Base-by-base conservation (phyloP, 1,284 basidiomycete species). In the Cryptococcus depauperatus region DNA sequence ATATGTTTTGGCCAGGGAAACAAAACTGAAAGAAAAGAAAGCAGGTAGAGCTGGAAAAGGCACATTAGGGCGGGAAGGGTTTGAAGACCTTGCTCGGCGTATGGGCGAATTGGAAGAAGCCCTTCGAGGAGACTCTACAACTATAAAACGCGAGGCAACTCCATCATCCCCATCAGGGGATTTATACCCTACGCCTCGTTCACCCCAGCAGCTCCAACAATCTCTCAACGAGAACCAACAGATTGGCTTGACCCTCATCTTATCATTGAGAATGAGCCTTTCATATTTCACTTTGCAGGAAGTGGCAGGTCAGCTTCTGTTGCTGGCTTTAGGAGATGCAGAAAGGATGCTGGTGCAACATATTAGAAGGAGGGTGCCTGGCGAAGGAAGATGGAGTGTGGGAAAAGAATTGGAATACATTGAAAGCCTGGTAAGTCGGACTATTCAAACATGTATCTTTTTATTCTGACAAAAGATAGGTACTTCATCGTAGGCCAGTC, bases 341-440 rank as follows among this genome's bases (percentile, higher is more conserved):
- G 69, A 70, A 46, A 51, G 64, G n/a, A 63, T 59, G 1, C 35
- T 71, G 21, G 59, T 69, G 4, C 66, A 68, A 44, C 68, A 69
- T 46, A 58, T 70, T 11, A 51, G 64, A 9, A 51, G 68, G 10
- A 51, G 68, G 19, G 52, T 66, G 1, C 51, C 55, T 1, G 69
- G 68, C 8, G 68, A 70, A 32, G 69, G 69, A 0, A 39, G 69
- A 3, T 70, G 52, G 44, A 58, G 53, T 2, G 61, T 68, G 3
- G 66, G 66, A 4, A 63, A 64, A 35, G 66, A 65, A 44, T 52
- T 71, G 32, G 67, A 68, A 37, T 57, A 56, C 35, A 54, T 71
- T 13, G 68, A 69, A 38, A 50, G 45, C 21, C 38, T 68, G 47
- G 66, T 68, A 37, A 44, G 65, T 58, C 11, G 4, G 19, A 14